These are phyloP conservation scores for Candida montana DNA, from an alignment of 805 yeast genomes.

Conservation along the genomic window DNA sequence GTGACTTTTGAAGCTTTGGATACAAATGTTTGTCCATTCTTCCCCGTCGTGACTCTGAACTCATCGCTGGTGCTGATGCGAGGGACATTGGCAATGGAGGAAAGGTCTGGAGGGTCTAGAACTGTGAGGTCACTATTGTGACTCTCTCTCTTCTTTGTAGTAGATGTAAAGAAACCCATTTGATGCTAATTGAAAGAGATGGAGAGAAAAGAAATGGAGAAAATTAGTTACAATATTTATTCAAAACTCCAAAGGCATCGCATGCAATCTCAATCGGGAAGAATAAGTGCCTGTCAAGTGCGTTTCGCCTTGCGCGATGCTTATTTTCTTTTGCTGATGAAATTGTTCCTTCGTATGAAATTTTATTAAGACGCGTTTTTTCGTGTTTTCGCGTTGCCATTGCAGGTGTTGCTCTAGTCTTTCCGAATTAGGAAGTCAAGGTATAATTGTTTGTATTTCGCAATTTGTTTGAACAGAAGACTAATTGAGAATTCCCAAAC, in stretches of 20 bases:
- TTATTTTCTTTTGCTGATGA: too few relatives aligned
- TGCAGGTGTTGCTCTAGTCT: neutral
- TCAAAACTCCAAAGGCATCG: too few relatives aligned
- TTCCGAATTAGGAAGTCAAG: conserved; percentile 11
- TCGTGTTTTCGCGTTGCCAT: neutral
- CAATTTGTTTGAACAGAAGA: neutral
- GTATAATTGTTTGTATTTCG: neutral
- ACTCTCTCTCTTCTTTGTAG: conserved; percentile 6
- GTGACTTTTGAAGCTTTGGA: conserved; percentile 3
- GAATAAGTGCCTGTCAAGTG: too few relatives aligned
- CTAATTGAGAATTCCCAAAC: too few relatives aligned
- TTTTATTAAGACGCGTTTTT: neutral
- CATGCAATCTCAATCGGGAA: too few relatives aligned
- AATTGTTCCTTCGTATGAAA: too few relatives aligned
- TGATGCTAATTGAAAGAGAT: neutral
- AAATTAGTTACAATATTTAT: too few relatives aligned
- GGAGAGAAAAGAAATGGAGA: neutral
- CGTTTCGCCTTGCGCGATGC: too few relatives aligned
- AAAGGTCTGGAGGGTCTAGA: conserved; percentile 17
- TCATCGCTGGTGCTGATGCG: neutral
- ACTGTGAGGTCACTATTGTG: conserved; percentile 15
- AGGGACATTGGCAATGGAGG: neutral
- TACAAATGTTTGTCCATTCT: conserved; percentile 11
- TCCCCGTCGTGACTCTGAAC: conserved; percentile 8
- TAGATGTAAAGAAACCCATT: conserved; percentile 6